Evolutionary conservation across 345 rosid genomes (phyloP).

Genomic region (Ceriops zippeliana): DNA sequence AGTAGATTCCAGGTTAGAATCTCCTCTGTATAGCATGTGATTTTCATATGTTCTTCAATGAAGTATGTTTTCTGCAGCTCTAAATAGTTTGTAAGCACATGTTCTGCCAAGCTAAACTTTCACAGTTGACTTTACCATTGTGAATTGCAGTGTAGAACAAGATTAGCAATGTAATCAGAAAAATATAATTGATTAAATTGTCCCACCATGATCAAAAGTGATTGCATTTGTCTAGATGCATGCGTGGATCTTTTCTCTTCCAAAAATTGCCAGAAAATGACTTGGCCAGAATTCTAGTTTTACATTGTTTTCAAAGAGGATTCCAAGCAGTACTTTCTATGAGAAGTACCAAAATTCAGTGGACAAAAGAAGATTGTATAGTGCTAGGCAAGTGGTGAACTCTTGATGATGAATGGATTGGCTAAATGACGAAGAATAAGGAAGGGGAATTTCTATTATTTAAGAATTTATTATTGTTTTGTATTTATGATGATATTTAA

Average conservation of each 20-base stretch:
- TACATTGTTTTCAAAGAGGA: no score
- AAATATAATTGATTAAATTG: neutral
- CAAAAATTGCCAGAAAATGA: no score
- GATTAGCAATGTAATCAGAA: neutral
- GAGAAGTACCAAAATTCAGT: no score
- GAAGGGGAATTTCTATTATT: no score
- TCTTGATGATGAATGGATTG: no score
- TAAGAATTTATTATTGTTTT: no score
- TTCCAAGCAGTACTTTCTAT: no score
- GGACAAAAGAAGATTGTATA: no score
- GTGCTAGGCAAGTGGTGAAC: no score
- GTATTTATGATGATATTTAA: no score
- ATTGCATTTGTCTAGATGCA: neutral
- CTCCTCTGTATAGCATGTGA: neutral
- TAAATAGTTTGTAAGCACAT: neutral
- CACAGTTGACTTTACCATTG: neutral
- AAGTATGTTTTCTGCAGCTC: neutral
- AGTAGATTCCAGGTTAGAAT: conserved; percentile 72
- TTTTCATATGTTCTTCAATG: neutral
- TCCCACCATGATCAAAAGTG: neutral
- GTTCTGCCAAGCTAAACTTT: neutral
- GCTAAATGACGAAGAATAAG: no score
- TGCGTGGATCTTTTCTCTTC: neutral
- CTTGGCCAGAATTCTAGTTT: no score
- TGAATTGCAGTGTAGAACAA: neutral